Conservation (phyloP, 1,284 basidiomycete genomes). For the Moesziomyces sp. region DNA sequence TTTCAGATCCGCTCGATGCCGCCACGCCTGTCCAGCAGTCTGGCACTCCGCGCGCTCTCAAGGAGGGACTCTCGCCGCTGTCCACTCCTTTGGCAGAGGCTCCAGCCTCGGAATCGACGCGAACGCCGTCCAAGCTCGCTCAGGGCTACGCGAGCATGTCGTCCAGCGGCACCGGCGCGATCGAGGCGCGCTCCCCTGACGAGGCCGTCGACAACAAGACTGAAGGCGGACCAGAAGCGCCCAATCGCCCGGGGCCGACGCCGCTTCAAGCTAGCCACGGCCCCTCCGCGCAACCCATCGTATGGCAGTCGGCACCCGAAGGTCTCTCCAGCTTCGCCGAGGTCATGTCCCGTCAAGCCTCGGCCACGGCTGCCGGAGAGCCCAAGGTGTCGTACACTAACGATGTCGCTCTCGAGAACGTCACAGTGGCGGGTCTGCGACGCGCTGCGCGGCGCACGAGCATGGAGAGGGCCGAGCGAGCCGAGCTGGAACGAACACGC, state of each 20-base stretch:
- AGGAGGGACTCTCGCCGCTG: constrained; percentile 14
- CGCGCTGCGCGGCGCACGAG: constrained; percentile 54
- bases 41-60: not conserved
- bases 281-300: constrained; percentile 17
- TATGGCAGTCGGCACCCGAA: constrained; percentile 53
- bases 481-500: constrained; percentile 16
- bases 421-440: constrained; percentile 51
- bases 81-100: constrained; percentile 5
- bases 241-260: constrained; percentile 44
- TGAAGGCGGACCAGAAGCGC: constrained; percentile 4
- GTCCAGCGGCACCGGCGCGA: not conserved
- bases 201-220: not conserved
- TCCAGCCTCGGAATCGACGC: constrained; percentile 1
- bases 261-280: constrained; percentile 41
- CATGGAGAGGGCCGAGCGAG: constrained; percentile 31
- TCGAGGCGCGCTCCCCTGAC: not conserved
- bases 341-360: constrained; percentile 36
- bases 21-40: constrained; percentile 11
- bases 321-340: constrained; percentile 32
- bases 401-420: constrained; percentile 32
- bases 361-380: constrained; percentile 13
- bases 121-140: constrained; percentile 20
- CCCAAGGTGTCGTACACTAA: constrained; percentile 6
- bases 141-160: not conserved
- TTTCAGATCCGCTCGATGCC: constrained; percentile 29